Conservation (phyloP, 345 rosid species). For the Salix caprea region DNA sequence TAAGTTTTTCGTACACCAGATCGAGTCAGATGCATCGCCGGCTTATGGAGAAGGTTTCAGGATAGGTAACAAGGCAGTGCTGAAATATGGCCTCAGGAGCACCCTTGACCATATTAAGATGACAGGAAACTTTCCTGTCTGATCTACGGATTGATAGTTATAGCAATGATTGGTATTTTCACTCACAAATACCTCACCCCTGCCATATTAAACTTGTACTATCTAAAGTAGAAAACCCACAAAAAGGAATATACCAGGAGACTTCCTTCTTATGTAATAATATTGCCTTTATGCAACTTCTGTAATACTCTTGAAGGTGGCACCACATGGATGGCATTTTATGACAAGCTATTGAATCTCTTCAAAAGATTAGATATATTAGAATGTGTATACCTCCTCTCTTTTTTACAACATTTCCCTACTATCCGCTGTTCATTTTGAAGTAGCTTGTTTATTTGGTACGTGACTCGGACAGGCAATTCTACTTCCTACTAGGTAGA, state of each 20-base stretch:
- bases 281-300: not conserved
- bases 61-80: conserved; percentile 67
- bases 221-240: not conserved
- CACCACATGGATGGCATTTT: not conserved
- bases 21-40: conserved; percentile 69
- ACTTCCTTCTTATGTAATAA: not conserved
- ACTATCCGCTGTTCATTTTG: not conserved
- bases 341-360: not conserved
- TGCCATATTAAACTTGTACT: not conserved
- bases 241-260: not conserved
- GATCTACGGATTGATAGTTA: conserved; percentile 18
- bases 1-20: conserved; percentile 81
- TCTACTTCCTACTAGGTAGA: too few relatives aligned
- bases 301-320: not conserved
- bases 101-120: conserved; percentile 84
- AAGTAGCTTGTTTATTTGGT: not conserved
- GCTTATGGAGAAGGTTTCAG: conserved; percentile 94
- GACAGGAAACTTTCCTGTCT: conserved; percentile 77
- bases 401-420: not conserved
- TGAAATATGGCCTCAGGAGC: conserved; percentile 55
- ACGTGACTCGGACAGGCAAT: too few relatives aligned
- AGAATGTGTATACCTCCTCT: not conserved
- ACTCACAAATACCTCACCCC: not conserved
- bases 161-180: not conserved
- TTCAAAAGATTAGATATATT: not conserved